phyloP scores from a whole-genome alignment of 192 early-diverging fungal species.

The Linnemannia hyalina region DNA sequence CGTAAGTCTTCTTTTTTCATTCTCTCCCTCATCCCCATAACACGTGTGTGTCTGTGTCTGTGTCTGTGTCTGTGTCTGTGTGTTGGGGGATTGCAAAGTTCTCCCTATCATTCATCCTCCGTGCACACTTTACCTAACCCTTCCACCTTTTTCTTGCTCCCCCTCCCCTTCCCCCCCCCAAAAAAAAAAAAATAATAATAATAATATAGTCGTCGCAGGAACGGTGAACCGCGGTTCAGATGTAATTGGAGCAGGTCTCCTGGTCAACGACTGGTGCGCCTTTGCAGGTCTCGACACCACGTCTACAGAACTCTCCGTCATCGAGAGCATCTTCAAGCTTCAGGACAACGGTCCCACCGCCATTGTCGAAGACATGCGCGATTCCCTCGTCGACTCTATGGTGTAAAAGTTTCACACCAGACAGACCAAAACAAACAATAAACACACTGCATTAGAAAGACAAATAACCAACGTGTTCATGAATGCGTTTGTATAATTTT shows the following conservation, averaged over 20 bases:
- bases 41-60: no score
- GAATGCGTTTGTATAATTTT: no score
- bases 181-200: no score
- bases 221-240: conserved; percentile 98
- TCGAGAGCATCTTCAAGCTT: conserved; percentile 97
- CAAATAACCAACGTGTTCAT: no score
- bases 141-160: not conserved
- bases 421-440: not conserved
- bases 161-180: no score
- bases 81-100: conserved; percentile 60
- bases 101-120: not conserved
- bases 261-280: conserved; percentile 98
- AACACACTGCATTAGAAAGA: not conserved
- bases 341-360: conserved; percentile 89
- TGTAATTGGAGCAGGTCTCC: conserved; percentile 93
- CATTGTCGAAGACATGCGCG: conserved; percentile 92
- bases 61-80: no score
- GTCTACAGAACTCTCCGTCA: conserved; percentile 92
- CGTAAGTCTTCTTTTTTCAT: conserved; percentile 31
- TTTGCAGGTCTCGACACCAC: conserved; percentile 98
- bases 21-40: not conserved
- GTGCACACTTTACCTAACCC: not conserved
- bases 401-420: conserved; percentile 52
- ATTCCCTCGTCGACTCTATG: conserved; percentile 88
- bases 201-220: conserved; percentile 78